Evolutionary conservation across 148 eudicot species (phyloP), one percentile per base, ranked within the genome.

Genomic region (Dianthus caryophyllus): DNA sequence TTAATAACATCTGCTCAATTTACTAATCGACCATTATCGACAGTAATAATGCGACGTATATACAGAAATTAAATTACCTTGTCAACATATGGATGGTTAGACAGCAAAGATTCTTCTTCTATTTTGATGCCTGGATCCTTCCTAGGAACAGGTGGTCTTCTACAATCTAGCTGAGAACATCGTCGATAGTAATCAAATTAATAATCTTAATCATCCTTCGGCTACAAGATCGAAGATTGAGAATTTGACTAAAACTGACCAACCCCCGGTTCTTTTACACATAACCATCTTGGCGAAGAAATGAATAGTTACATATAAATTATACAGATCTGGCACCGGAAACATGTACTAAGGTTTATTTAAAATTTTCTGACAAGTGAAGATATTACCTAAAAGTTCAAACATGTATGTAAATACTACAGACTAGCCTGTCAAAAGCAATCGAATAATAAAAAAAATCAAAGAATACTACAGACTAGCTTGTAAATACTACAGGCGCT

Each of bases 81-180:
- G 54, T 95, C 89, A 41, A 90, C 99, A 69, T 85, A 90, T 57
- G 99, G 99, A 75, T 95, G 99, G 76, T 95, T 75, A 68, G 96
- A 95, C 74, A 85, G 64, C 74, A 95, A 68, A 72, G 97, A 79
- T 78, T 95, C 91, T 77, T 90, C 94, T 76, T 90, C 97, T 63
- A 80, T 76, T 77, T 84, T 90, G 71, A 84, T 68, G 67, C 89
- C 96, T 26, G 81, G 89, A 83, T 88, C 97, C 79, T 83, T 91
- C 73, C 84, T 83, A 14, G 96, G 93, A 77, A 90, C 61, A 53
- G 96, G 99, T 18, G 88, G 91, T 69, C 97, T 88, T 79, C 96
- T 80, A 84, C 91, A 81, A 73, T 95, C 99, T 67, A 88, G 97
- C 99, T 95, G 82, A 67, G 75, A 68, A 76, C 10, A 17, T 72